Conservation (phyloP, 1,139 yeast species). For the Kodamaea sp. region DNA sequence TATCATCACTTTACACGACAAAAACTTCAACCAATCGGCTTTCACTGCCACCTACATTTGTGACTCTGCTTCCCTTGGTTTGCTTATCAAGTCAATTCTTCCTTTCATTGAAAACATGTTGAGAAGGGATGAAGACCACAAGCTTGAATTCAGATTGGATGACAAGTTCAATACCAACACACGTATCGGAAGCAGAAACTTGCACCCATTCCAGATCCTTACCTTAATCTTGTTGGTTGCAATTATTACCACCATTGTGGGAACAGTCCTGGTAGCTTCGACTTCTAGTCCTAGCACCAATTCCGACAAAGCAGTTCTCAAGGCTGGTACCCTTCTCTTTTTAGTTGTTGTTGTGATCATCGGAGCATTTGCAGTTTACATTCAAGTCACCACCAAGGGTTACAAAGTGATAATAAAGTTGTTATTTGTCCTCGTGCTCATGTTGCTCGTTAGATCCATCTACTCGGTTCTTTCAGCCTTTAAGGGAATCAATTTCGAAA, state of each 20-base stretch:
- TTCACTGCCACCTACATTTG: constrained; percentile 21
- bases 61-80: constrained; percentile 21
- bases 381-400: neutral
- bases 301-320: constrained; percentile 7
- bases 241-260: constrained; percentile 17
- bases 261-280: constrained; percentile 7
- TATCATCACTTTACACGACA: constrained; percentile 11
- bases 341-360: constrained; percentile 9
- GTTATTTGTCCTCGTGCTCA: constrained; percentile 8
- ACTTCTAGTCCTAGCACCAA: constrained; percentile 1
- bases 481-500: constrained; percentile 14
- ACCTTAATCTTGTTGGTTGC: constrained; percentile 18
- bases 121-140: constrained; percentile 5
- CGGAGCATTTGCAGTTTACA: constrained; percentile 1
- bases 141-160: neutral
- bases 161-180: neutral
- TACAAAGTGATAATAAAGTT: constrained; percentile 1
- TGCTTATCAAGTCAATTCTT: constrained; percentile 16
- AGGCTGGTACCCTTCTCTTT: constrained; percentile 18
- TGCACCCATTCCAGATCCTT: constrained; percentile 17
- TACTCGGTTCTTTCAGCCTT: constrained; percentile 19
- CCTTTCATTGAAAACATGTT: constrained; percentile 14
- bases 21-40: constrained; percentile 9
- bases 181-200: constrained; percentile 1
- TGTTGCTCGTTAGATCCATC: constrained; percentile 16